Evolutionary conservation across 1,139 yeast genomes (phyloP).

Genomic region (Yamadazyma aaseri): DNA sequence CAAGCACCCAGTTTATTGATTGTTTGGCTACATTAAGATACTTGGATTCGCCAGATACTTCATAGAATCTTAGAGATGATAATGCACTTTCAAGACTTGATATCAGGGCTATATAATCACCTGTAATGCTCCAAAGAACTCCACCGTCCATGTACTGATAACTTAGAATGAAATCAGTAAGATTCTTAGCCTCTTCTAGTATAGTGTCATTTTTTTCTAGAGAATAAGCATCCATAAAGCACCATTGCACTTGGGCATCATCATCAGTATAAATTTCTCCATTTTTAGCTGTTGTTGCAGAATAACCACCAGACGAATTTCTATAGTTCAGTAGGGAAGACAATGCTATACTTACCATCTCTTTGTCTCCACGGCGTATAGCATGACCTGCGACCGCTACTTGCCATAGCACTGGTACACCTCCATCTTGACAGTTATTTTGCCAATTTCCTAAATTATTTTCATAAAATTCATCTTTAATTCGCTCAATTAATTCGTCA

Average conservation of each 20-base stretch:
- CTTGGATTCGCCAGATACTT: constrained; percentile 5
- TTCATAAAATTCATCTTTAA: constrained; percentile 25
- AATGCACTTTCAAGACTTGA: constrained; percentile 36
- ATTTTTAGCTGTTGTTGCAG: constrained; percentile 31
- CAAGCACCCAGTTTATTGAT: constrained; percentile 24
- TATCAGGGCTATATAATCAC: constrained; percentile 32
- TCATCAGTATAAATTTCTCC: constrained; percentile 36
- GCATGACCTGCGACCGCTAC: constrained; percentile 29
- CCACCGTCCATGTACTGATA: constrained; percentile 29
- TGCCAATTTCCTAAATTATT: constrained; percentile 20
- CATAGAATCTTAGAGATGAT: constrained; percentile 30
- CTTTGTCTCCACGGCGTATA: no score
- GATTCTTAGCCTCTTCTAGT: constrained; percentile 10
- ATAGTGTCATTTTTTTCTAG: constrained; percentile 12
- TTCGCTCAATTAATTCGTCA: constrained; percentile 14
- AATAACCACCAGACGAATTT: constrained; percentile 25
- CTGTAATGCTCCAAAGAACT: constrained; percentile 28
- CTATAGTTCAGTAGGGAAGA: constrained; percentile 19
- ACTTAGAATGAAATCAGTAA: constrained; percentile 8
- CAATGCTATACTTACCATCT: constrained; percentile 16
- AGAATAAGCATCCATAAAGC: constrained; percentile 24
- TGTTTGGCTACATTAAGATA: constrained; percentile 18
- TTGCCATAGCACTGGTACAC: constrained; percentile 23
- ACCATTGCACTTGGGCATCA: constrained; percentile 36
- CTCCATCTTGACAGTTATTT: constrained; percentile 16